Evolutionary conservation across 805 yeast species (phyloP), one percentile per base, ranked within the genome.

Genomic region (Teunomyces cretensis): DNA sequence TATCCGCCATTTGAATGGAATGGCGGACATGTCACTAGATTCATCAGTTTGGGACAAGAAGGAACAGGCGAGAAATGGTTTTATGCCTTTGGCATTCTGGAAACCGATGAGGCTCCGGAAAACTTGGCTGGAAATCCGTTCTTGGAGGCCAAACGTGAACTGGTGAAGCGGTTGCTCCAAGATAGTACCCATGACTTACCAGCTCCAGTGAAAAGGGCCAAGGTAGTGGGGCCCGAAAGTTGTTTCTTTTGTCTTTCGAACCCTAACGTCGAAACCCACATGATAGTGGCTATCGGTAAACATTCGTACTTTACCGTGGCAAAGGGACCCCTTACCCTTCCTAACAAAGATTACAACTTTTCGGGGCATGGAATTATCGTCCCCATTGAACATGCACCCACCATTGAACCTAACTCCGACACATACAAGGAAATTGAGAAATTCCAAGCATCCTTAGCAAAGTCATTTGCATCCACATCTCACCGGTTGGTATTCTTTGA

Each of bases 171-270:
- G 33, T 27, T 49, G 9, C 19, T 33, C 4, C 57, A 57, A 30
- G 47, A 39, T 9, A 44, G 30, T 42, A 47, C 12, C 2, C 53
- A 49, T 2, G 33, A 39, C 13, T 13, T 4, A 7, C 32, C 15
- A 12, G 22, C 28, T 14, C 39, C 12, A 9, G n/a, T 30, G 19
- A 69, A 68, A 51, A 64, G 67, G 43, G 47, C 50, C n/a, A 67
- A 64, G 47, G 63, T 58, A 0, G 80, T 87, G 2, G 58, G 75
- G 0, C 89, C 92, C 0, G 71, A 69, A 11, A 65, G 70, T 36
- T 90, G 97, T 58, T 90, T 87, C 64, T 88, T 90, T 57, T 90
- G 97, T 60, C 74, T 90, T 14, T 80, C 92, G 1, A 88, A 88
- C 56, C 86, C 96, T 0, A 76, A 82, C 11, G 74, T 86, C 6